Conservation (phyloP, 257 asterid species). For the Fraxinus pennsylvanica region DNA sequence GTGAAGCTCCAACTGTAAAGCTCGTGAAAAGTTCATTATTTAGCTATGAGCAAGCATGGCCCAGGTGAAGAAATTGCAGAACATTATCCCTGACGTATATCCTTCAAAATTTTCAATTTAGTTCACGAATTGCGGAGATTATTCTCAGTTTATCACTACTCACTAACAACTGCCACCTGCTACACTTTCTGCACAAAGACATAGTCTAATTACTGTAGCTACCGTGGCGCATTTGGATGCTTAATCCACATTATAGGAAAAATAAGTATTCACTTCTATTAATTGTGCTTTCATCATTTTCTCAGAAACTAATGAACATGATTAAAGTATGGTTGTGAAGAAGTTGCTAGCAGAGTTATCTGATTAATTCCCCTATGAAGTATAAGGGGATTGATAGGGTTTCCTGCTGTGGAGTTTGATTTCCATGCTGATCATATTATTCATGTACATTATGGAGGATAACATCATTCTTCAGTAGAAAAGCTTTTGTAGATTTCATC, state of each 20-base stretch:
- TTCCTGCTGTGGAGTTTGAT: slow-evolving; percentile 12
- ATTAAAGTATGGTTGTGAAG: slow-evolving; percentile 13
- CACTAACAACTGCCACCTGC: slow-evolving; percentile 19
- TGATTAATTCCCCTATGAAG: slow-evolving; percentile 21
- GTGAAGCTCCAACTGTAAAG: slow-evolving; percentile 71
- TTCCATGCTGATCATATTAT: slow-evolving; percentile 16
- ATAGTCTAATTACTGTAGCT: background rate
- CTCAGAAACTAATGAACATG: slow-evolving; percentile 10
- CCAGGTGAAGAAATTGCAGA: slow-evolving; percentile 54
- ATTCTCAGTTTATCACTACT: background rate
- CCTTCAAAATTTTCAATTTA: slow-evolving; percentile 8
- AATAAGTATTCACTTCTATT: background rate
- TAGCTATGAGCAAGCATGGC: slow-evolving; percentile 99
- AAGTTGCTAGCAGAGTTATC: slow-evolving; percentile 9
- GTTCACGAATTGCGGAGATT: slow-evolving; percentile 6
- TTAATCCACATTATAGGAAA: slow-evolving; percentile 13
- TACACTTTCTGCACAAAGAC: slow-evolving; percentile 9
- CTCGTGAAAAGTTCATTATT: slow-evolving; percentile 90
- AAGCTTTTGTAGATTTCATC: slow-evolving; percentile 16
- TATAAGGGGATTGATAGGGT: slow-evolving; percentile 24
- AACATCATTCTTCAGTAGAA: background rate
- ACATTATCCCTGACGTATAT: background rate
- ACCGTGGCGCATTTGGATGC: background rate
- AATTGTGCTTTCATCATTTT: slow-evolving; percentile 7
- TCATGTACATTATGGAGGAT: slow-evolving; percentile 19